A percentile compares a stretch with the other conserved stretches of the same genome.
Conservation (phyloP, 2,329 filamentous ascomycete genomes). For the Aureobasidium sp. region DNA sequence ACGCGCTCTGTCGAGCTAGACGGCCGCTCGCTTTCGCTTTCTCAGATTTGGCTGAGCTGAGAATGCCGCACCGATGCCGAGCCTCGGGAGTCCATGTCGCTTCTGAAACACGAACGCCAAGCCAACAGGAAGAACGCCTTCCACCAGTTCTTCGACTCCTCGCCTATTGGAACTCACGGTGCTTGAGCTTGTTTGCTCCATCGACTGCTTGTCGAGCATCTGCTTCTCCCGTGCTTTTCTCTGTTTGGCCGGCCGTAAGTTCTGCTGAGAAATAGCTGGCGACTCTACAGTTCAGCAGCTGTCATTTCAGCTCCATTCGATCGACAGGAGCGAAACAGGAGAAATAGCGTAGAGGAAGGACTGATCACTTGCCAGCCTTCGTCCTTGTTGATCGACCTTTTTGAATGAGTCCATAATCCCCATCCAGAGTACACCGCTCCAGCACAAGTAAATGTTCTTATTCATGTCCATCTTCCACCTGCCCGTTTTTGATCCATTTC, state of each 20-base stretch:
- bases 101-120: background rate
- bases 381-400: background rate
- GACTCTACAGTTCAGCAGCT: no score
- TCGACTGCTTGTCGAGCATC: background rate
- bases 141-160: background rate
- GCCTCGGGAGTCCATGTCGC: background rate
- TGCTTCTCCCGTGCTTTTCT: background rate
- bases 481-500: background rate
- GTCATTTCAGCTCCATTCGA: background rate
- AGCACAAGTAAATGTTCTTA: background rate
- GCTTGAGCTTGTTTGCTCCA: background rate
- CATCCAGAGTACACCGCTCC: background rate
- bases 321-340: background rate
- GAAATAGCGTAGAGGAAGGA: background rate
- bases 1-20: background rate
- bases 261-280: background rate
- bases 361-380: background rate
- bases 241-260: background rate
- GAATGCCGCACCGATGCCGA: background rate
- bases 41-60: background rate
- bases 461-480: background rate
- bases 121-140: background rate
- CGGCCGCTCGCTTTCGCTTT: background rate
- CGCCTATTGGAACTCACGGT: background rate
- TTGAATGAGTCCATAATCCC: background rate